Conservation (phyloP, 2,329 filamentous ascomycete species). For the Exophiala dermatitidis region DNA sequence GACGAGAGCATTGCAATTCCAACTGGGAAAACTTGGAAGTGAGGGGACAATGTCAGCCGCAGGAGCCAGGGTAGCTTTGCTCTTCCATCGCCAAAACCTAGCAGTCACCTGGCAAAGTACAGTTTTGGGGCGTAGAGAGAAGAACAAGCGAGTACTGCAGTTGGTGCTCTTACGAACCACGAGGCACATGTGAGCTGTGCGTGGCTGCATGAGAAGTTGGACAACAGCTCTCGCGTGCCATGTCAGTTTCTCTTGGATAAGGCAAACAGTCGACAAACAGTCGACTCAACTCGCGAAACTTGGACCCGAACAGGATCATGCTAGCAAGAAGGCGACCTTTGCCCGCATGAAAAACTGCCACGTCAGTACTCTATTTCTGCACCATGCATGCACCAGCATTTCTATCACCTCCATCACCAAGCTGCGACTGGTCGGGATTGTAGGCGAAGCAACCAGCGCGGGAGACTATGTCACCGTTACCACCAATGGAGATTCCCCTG, state of each 20-base stretch:
- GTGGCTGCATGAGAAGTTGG: no score
- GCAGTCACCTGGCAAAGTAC: background rate
- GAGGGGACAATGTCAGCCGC: background rate
- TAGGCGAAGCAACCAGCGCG: background rate
- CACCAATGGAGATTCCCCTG: background rate
- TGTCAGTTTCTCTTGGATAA: no score
- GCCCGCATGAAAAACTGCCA: background rate
- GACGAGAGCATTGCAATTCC: background rate
- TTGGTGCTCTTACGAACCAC: no score
- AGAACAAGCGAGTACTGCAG: no score
- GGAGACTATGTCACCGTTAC: slow-evolving; percentile 1
- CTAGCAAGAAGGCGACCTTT: background rate
- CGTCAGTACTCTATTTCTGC: slow-evolving; percentile 1
- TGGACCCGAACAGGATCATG: background rate
- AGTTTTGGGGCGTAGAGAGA: no score
- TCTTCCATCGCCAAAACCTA: background rate
- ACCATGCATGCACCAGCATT: background rate
- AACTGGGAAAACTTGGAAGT: background rate
- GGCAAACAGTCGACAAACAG: no score
- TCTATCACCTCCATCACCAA: background rate
- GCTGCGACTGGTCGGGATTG: background rate
- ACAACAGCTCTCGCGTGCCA: no score
- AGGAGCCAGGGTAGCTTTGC: background rate
- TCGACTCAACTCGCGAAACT: background rate
- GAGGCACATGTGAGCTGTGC: no score